Conservation (phyloP, 768 basidiomycete species). For the Amyloporia xantha region DNA sequence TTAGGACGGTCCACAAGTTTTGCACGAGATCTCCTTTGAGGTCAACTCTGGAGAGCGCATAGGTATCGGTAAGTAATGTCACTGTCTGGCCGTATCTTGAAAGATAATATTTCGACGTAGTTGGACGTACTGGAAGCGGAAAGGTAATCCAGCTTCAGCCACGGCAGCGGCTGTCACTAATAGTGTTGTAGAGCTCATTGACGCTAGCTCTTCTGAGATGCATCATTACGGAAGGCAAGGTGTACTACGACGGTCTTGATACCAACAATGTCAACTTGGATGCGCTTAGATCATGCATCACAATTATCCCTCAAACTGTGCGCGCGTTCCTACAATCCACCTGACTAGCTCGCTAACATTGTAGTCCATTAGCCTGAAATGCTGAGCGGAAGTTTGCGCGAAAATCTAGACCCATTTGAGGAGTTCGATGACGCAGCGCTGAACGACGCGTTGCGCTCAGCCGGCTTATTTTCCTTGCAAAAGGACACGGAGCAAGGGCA, state of each 20-base stretch:
- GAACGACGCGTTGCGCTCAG: conserved; percentile 41
- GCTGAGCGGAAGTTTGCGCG: conserved; percentile 47
- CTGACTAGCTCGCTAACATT: background rate
- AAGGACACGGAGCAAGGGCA: conserved; percentile 28
- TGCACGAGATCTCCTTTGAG: conserved; percentile 44
- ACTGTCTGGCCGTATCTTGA: conserved; percentile 1
- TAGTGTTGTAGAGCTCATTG: conserved; percentile 33
- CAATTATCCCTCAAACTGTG: conserved; percentile 54
- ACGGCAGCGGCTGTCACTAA: background rate
- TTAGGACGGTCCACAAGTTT: conserved; percentile 48
- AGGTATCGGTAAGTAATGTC: conserved; percentile 37
- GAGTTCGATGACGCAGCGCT: conserved; percentile 47
- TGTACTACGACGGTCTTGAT: conserved; percentile 44
- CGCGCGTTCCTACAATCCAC: conserved; percentile 14
- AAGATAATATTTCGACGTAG: conserved; percentile 20
- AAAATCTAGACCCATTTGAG: conserved; percentile 56
- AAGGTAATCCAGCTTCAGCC: conserved; percentile 24
- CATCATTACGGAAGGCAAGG: conserved; percentile 45
- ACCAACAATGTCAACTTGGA: conserved; percentile 45
- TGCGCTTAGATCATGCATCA: conserved; percentile 44
- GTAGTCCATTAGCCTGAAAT: conserved; percentile 34
- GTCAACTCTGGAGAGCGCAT: conserved; percentile 53
- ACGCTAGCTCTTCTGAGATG: conserved; percentile 49
- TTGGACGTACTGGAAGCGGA: conserved; percentile 56
- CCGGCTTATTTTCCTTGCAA: conserved; percentile 39